Evolutionary conservation across 1,284 basidiomycete species (phyloP), one percentile per base, ranked within the genome.

Genomic region (Abortiporus biennis): DNA sequence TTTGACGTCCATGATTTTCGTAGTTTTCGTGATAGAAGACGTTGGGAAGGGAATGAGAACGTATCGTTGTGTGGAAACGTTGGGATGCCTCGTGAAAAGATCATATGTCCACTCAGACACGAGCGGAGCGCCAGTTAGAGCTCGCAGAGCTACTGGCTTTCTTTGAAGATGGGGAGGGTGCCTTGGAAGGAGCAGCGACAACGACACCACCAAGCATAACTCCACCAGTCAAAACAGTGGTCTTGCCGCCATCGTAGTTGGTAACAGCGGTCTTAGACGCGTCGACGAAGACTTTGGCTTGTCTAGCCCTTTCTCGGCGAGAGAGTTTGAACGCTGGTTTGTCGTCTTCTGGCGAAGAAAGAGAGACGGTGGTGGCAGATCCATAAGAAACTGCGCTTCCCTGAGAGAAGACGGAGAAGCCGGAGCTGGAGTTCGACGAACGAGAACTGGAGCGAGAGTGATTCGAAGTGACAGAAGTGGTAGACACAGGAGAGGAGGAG

Each of bases 161-260:
- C 54, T 53, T 55, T 42, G 46, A 49, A 8, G 48, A 38, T 17
- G 47, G 42, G 17, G 43, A 40, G 24, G 43, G 35, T 33, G 61
- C 59, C 55, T 64, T 63, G 38, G 63, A 40, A 56, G 57, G 54
- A 49, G 64, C 38, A 54, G 66, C 51, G 35, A 56, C 54, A 41
- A 44, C 47, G n/a, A n/a, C n/a, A 38, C 65, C 73, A 41, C 84
- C 84, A 49, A 89, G 81, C 85, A 89, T 89, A 51, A 88, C 85
- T 50, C 85, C 85, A 43, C 85, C 85, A 5, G 85, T 86, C 49
- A 89, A 74, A 39, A 88, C 85, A 30, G 85, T 87, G 44, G 85
- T 89, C 71, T 87, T 87, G 51, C 85, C 85, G 46, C 85, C 85
- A 51, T 88, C 85, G 56, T 89, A 89, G 55, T 82, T 82, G 37